Evolutionary conservation across 2,329 filamentous ascomycete genomes (phyloP).

Genomic region (Epichloe scottii): DNA sequence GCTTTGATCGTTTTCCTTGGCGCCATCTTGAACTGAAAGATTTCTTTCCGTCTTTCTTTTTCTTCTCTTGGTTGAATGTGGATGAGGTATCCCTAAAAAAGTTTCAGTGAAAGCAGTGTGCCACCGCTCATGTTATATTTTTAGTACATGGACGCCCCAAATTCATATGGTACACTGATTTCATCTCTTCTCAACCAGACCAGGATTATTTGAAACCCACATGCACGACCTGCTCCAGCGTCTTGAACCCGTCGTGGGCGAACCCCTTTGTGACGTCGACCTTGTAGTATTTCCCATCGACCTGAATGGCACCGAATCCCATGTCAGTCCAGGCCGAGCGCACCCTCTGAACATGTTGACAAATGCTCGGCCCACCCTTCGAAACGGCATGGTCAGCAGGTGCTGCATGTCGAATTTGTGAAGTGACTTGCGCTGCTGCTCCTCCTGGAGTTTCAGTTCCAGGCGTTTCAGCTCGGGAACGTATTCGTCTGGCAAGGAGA

Average conservation of each 20-base stretch:
- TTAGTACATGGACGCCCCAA: neutral
- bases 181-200: neutral
- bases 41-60: too few species aligned
- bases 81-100: too few species aligned
- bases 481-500: slow-evolving; percentile 25
- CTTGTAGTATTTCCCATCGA: slow-evolving; percentile 39
- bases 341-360: slow-evolving; percentile 29
- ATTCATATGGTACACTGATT: neutral
- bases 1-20: too few species aligned
- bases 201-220: neutral
- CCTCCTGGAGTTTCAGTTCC: slow-evolving; percentile 22
- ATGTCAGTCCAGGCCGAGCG: slow-evolving; percentile 41
- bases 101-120: too few species aligned
- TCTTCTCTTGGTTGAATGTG: too few species aligned
- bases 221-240: slow-evolving; percentile 41
- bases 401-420: slow-evolving; percentile 41
- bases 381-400: slow-evolving; percentile 44
- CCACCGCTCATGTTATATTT: neutral
- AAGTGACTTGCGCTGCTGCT: slow-evolving; percentile 24
- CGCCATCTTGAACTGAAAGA: too few species aligned
- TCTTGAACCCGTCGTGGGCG: slow-evolving; percentile 45
- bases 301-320: slow-evolving; percentile 39
- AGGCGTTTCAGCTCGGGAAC: slow-evolving; percentile 22
- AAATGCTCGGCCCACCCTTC: slow-evolving; percentile 32
- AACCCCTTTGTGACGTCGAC: slow-evolving; percentile 45